A percentile compares a stretch with the other conserved stretches of the same genome.
Evolutionary conservation across 164 flowering plant genomes (phyloP).

Genomic region (Akebia trifoliata): DNA sequence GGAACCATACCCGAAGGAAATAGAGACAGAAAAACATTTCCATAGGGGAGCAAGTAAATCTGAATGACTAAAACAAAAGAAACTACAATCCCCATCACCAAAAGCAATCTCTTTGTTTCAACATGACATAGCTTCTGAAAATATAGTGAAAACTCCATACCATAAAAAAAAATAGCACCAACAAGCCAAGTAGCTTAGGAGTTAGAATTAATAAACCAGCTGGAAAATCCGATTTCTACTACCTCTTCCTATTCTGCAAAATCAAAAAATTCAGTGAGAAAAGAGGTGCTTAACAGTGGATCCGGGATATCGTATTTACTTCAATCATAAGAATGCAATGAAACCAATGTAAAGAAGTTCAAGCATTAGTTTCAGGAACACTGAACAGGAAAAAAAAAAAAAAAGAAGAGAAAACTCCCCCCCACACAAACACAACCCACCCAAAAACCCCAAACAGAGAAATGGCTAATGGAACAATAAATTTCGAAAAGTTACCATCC

Average conservation of each 20-base stretch:
- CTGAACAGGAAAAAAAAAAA: too few relatives aligned
- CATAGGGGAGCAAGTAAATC: constrained; percentile 56
- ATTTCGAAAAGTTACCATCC: too few relatives aligned
- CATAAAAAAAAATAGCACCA: neutral
- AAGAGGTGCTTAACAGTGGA: neutral
- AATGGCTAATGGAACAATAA: too few relatives aligned
- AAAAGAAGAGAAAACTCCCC: too few relatives aligned
- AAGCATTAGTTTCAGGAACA: too few relatives aligned
- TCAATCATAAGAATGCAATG: too few relatives aligned
- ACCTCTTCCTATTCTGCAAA: constrained; percentile 11
- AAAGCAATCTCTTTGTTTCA: constrained; percentile 44
- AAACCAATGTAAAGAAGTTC: too few relatives aligned
- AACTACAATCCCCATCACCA: constrained; percentile 46
- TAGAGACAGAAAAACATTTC: constrained; percentile 47
- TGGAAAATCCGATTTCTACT: neutral
- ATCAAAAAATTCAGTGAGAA: neutral
- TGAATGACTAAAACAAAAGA: constrained; percentile 51
- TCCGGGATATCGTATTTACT: neutral
- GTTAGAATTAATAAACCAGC: neutral
- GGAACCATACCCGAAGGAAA: constrained; percentile 27
- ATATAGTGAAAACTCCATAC: constrained; percentile 27
- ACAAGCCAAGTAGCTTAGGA: constrained; percentile 1
- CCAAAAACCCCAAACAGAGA: too few relatives aligned
- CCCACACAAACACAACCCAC: too few relatives aligned
- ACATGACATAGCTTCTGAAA: constrained; percentile 32